phyloP scores from a whole-genome alignment of 2,329 filamentous ascomycete genomes.

The Penicillium sp. region DNA sequence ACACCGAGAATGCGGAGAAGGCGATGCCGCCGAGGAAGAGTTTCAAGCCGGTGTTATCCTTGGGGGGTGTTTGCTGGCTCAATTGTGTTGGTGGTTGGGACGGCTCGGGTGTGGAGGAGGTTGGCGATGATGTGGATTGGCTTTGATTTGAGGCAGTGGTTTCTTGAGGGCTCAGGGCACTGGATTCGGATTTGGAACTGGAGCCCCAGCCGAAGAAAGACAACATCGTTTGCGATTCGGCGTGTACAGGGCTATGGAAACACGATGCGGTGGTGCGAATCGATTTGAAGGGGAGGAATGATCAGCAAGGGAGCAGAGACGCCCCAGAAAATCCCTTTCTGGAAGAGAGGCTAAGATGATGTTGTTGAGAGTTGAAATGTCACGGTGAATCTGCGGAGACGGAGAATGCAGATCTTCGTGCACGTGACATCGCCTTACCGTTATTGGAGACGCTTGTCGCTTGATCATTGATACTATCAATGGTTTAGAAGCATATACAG shows the following conservation, averaged over 20 bases:
- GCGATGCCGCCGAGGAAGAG: slow-evolving; percentile 72
- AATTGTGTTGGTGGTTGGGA: slow-evolving; percentile 12
- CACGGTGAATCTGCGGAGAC: slow-evolving; percentile 13
- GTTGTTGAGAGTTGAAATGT: not conserved
- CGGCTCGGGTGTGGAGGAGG: slow-evolving; percentile 5
- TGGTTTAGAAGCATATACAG: not conserved
- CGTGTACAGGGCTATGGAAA: not conserved
- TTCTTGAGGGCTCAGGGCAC: slow-evolving; percentile 2
- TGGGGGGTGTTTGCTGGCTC: slow-evolving; percentile 8
- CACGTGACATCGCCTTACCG: slow-evolving; percentile 6
- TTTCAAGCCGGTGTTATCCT: slow-evolving; percentile 33
- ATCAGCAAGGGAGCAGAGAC: too few relatives aligned
- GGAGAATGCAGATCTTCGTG: slow-evolving; percentile 12
- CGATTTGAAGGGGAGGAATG: not conserved
- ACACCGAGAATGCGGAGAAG: slow-evolving; percentile 70
- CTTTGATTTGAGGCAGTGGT: slow-evolving; percentile 2
- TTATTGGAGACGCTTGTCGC: not conserved
- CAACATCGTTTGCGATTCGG: slow-evolving; percentile 20
- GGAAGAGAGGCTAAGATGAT: not conserved
- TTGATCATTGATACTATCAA: not conserved
- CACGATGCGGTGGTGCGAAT: not conserved
- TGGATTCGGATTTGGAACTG: slow-evolving; percentile 16
- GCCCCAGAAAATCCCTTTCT: too few relatives aligned
- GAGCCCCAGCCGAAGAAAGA: slow-evolving; percentile 27
- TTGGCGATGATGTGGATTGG: not conserved